Conservation (phyloP, 2,329 filamentous ascomycete species). For the Diaporthe capsici region DNA sequence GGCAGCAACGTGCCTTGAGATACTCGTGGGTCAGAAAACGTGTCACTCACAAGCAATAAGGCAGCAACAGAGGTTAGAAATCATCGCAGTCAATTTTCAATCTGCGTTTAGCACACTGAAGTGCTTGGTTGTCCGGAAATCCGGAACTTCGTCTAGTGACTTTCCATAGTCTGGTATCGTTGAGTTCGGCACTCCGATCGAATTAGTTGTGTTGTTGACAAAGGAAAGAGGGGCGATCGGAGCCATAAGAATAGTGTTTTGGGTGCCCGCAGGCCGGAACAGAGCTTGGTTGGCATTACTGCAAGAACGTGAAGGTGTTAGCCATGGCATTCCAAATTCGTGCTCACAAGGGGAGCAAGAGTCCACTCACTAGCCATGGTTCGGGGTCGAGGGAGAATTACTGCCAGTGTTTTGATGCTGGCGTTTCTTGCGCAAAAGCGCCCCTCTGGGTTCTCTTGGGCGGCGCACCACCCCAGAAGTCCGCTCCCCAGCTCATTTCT, state of each 20-base stretch:
- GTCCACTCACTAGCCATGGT: not conserved
- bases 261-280: not conserved
- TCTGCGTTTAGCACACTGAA: not conserved
- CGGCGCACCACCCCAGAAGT: conserved; percentile 7
- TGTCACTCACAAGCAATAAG: not conserved
- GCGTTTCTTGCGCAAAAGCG: not conserved
- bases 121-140: not conserved
- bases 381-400: not conserved
- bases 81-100: not conserved
- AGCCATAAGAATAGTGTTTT: not conserved
- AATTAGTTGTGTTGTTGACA: not conserved
- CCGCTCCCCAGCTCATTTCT: conserved; percentile 1
- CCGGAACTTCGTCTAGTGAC: not conserved
- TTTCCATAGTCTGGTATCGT: not conserved
- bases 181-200: not conserved
- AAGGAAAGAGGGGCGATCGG: conserved; percentile 5
- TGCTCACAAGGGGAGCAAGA: not conserved
- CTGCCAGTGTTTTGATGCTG: conserved; percentile 15
- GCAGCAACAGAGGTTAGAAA: not conserved
- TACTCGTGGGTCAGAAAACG: no score
- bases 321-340: not conserved
- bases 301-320: not conserved
- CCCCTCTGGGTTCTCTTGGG: conserved; percentile 3
- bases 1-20: not conserved
- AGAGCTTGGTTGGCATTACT: not conserved